A percentile compares a stretch with the other conserved stretches of the same genome.
These are phyloP conservation scores for Phytophthora litchii DNA, from an alignment of 352 stramenopile species.

Conservation along the genomic window DNA sequence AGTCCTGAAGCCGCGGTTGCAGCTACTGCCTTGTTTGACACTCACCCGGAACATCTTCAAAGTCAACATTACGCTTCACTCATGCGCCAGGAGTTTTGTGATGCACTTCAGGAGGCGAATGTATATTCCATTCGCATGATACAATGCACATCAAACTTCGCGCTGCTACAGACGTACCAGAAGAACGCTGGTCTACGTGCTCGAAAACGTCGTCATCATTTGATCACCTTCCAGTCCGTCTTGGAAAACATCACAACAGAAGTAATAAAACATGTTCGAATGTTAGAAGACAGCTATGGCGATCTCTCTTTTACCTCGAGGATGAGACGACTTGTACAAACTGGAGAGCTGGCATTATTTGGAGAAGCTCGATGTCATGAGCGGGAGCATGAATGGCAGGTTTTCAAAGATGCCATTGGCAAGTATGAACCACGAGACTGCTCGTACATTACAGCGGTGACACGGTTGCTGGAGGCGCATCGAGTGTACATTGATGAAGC, in stretches of 20 bases:
- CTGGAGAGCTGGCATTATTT: constrained; percentile 19
- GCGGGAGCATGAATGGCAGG: constrained; percentile 30
- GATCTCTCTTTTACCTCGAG: not conserved
- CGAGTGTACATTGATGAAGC: constrained; percentile 42
- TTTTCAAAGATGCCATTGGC: constrained; percentile 23
- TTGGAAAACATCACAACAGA: constrained; percentile 4
- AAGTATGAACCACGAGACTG: constrained; percentile 23
- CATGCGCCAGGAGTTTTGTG: constrained; percentile 20
- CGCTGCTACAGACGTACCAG: constrained; percentile 32
- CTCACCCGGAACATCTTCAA: constrained; percentile 28
- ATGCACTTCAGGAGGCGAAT: constrained; percentile 14
- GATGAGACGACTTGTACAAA: constrained; percentile 9
- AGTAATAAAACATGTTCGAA: not conserved
- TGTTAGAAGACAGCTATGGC: not conserved
- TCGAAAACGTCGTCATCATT: constrained; percentile 19
- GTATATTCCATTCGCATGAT: constrained; percentile 13
- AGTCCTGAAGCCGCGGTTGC: constrained; percentile 18
- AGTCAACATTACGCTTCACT: constrained; percentile 23
- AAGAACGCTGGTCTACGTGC: constrained; percentile 11
- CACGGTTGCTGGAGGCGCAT: constrained; percentile 39
- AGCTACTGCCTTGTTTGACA: constrained; percentile 25
- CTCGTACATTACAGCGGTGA: constrained; percentile 23
- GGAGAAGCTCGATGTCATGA: constrained; percentile 19
- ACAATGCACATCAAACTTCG: constrained; percentile 24
- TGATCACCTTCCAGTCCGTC: constrained; percentile 13